Evolutionary conservation across 139 green algal genomes (phyloP), one percentile per base, ranked within the genome.

Genomic region (Gonium pectorale): DNA sequence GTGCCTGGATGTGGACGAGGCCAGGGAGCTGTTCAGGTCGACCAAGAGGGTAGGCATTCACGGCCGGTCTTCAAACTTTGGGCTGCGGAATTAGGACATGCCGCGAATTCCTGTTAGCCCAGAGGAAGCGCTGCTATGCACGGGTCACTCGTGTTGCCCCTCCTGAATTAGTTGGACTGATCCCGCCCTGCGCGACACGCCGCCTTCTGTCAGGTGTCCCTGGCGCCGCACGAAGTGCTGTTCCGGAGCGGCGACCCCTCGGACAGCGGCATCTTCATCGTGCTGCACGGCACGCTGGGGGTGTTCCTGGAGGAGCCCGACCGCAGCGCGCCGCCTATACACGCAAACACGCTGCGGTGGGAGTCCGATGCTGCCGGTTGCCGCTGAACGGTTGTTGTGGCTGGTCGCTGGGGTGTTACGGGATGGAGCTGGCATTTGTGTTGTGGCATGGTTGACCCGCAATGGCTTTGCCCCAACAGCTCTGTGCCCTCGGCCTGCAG

Each of bases 1-100:
- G 5, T 94, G 91, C 72, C 83, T 97, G 81, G 94, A 97, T 67
- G 87, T 96, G 68, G 88, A 94, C 71, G 92, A 95, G 80, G 93
- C 90, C 2, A 79, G 88, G 79, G 88, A 93, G 82, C 91, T 97
- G 75, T 95, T 95, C 67, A 81, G 90, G 43, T 79, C 74, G 19
- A 90, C 90, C 5, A 64, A 74, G 44, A 91, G 87, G 74, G 83
- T 92, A 43, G 29, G 43, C 29, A n/a, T n/a, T n/a, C n/a, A n/a
- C n/a, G n/a, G n/a, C n/a, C n/a, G n/a, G n/a, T n/a, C n/a, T n/a
- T n/a, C n/a, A n/a, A n/a, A n/a, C n/a, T n/a, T n/a, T n/a, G 60
- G 60, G 60, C 15, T 27, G 15, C 59, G 59, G 59, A n/a, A n/a
- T n/a, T n/a, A n/a, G n/a, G n/a, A n/a, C n/a, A n/a, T n/a, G n/a